A percentile compares a stretch with the other conserved stretches of the same genome.
phyloP scores from a whole-genome alignment of 2,329 filamentous ascomycete genomes.

The Diaporthe sp. region DNA sequence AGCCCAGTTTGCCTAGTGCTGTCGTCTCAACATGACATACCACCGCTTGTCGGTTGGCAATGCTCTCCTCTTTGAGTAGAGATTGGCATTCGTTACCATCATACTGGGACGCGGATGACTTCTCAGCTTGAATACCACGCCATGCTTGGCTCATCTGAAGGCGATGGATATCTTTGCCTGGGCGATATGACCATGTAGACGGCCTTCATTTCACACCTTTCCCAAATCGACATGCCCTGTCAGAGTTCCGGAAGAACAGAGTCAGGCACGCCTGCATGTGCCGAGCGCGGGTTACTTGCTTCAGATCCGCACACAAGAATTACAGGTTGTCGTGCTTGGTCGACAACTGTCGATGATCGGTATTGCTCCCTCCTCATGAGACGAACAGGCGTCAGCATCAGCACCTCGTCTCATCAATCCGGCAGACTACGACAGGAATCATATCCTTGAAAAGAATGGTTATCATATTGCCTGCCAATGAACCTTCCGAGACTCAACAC shows the following conservation, averaged over 20 bases:
- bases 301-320: background rate
- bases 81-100: constrained; percentile 10
- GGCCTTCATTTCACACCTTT: too few relatives aligned
- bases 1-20: background rate
- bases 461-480: background rate
- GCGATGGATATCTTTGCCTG: background rate
- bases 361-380: background rate
- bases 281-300: background rate
- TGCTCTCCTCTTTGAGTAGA: background rate
- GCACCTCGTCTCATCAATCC: background rate
- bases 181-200: background rate
- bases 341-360: background rate
- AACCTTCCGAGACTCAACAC: background rate
- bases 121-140: background rate
- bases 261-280: background rate
- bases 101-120: constrained; percentile 3
- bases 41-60: background rate
- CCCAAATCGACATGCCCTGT: background rate
- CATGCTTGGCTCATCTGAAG: constrained; percentile 2
- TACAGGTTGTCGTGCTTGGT: background rate
- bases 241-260: background rate
- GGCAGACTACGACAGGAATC: background rate
- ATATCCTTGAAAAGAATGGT: background rate
- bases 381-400: background rate
- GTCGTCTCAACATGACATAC: constrained; percentile 23